Conservation (phyloP, 1,139 yeast species). For the Yamadazyma jaroonii region DNA sequence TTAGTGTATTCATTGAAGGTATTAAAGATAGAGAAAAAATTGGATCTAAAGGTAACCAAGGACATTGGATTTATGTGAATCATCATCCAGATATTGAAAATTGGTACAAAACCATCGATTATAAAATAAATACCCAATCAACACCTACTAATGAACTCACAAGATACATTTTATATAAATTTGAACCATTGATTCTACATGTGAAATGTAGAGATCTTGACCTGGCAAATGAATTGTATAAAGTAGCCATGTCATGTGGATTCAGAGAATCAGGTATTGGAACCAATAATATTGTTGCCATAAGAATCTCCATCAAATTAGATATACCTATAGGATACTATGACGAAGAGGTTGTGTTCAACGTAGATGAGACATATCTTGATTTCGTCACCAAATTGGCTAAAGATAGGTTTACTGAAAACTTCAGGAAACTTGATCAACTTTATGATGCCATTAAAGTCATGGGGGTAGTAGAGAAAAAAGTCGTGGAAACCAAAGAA, state of each 20-base stretch:
- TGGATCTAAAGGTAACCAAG: slow-evolving; percentile 87
- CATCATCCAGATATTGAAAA: slow-evolving; percentile 53
- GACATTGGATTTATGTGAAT: slow-evolving; percentile 80
- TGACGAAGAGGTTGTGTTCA: slow-evolving; percentile 28
- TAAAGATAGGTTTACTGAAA: slow-evolving; percentile 60
- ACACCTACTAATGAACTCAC: slow-evolving; percentile 19
- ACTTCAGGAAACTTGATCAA: slow-evolving; percentile 51
- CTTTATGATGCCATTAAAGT: slow-evolving; percentile 42
- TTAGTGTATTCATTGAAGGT: slow-evolving; percentile 79
- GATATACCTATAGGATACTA: slow-evolving; percentile 72
- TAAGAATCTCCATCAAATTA: slow-evolving; percentile 65
- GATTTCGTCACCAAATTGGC: slow-evolving; percentile 48
- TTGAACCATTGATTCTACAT: slow-evolving; percentile 81
- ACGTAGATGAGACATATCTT: slow-evolving; percentile 52
- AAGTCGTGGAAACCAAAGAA: slow-evolving; percentile 38
- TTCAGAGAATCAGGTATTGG: slow-evolving; percentile 88
- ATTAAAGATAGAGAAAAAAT: slow-evolving; percentile 38
- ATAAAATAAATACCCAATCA: slow-evolving; percentile 9
- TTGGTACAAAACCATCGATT: slow-evolving; percentile 45
- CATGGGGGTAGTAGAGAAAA: slow-evolving; percentile 14
- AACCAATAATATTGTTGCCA: slow-evolving; percentile 72
- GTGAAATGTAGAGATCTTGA: slow-evolving; percentile 67
- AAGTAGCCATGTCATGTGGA: slow-evolving; percentile 79
- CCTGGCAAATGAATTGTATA: slow-evolving; percentile 60
- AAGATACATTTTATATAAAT: slow-evolving; percentile 67